These are phyloP conservation scores for Teunomyces gatunensis DNA, from an alignment of 805 yeast genomes.

Conservation along the genomic window DNA sequence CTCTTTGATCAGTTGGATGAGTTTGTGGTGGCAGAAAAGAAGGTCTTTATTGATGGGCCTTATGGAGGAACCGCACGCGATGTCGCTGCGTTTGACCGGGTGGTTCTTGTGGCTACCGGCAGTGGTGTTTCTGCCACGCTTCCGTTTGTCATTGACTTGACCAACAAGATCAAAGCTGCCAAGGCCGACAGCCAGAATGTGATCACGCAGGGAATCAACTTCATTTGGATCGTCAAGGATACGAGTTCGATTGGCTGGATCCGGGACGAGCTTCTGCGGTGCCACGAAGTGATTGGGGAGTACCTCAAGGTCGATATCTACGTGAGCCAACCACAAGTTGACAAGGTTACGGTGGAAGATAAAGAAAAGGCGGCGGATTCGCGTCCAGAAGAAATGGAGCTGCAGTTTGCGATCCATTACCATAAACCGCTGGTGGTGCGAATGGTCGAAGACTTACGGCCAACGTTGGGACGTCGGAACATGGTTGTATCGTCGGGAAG, in stretches of 20 bases:
- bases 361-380: not conserved
- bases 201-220: slow-evolving; percentile 27
- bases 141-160: slow-evolving; percentile 37
- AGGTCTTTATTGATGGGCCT: slow-evolving; percentile 53
- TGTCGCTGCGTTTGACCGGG: slow-evolving; percentile 41
- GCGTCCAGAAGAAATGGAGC: no score
- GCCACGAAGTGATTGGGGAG: slow-evolving; percentile 25
- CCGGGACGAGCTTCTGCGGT: slow-evolving; percentile 28
- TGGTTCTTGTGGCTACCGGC: slow-evolving; percentile 45
- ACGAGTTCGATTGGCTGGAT: slow-evolving; percentile 40
- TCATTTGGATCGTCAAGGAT: slow-evolving; percentile 45
- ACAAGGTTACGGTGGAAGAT: not conserved
- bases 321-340: slow-evolving; percentile 11
- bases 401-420: slow-evolving; percentile 14
- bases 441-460: slow-evolving; percentile 14
- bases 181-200: slow-evolving; percentile 10
- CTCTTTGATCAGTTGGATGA: slow-evolving; percentile 31
- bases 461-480: slow-evolving; percentile 27
- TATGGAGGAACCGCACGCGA: slow-evolving; percentile 54
- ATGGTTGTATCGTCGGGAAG: slow-evolving; percentile 49
- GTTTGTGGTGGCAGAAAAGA: slow-evolving; percentile 19
- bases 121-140: slow-evolving; percentile 51
- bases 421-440: slow-evolving; percentile 19
- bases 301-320: slow-evolving; percentile 26
- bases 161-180: slow-evolving; percentile 13